Evolutionary conservation across 2,329 filamentous ascomycete species (phyloP).

Genomic region (Pezicula rhizophila): DNA sequence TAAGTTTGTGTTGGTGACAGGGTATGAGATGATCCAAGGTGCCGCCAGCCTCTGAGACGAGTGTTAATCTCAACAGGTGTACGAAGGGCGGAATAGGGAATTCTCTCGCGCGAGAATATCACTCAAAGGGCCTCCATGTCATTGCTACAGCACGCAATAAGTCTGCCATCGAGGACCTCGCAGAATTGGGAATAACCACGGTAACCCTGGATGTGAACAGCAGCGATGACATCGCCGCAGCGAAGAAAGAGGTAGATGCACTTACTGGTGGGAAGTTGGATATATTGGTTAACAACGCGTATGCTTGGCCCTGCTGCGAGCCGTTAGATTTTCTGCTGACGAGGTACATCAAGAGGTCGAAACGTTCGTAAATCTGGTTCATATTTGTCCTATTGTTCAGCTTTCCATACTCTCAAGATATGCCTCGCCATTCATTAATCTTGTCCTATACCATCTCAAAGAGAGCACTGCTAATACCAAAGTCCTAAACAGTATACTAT

Average conservation of each 20-base stretch:
- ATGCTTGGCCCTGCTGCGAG: not conserved
- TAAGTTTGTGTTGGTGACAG: not conserved
- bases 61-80: not conserved
- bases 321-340: no score
- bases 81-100: constrained; percentile 3
- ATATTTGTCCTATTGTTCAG: no score
- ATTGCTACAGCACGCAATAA: constrained; percentile 4
- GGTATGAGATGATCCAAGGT: not conserved
- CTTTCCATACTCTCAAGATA: no score
- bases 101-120: constrained; percentile 4
- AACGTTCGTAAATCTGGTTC: not conserved
- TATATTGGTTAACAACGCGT: constrained; percentile 1
- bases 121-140: constrained; percentile 3
- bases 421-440: no score
- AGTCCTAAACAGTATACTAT: not conserved
- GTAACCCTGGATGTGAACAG: constrained; percentile 4
- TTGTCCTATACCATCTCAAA: no score
- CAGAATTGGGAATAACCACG: constrained; percentile 3
- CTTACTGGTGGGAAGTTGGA: constrained; percentile 1
- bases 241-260: constrained; percentile 1
- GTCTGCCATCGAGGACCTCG: constrained; percentile 1
- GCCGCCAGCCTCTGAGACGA: not conserved
- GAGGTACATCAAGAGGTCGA: not conserved
- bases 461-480: no score
- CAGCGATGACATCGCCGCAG: not conserved